Evolutionary conservation across 805 yeast species (phyloP), one percentile per base, ranked within the genome.

Genomic region (Wickerhamiella allomyrinae): DNA sequence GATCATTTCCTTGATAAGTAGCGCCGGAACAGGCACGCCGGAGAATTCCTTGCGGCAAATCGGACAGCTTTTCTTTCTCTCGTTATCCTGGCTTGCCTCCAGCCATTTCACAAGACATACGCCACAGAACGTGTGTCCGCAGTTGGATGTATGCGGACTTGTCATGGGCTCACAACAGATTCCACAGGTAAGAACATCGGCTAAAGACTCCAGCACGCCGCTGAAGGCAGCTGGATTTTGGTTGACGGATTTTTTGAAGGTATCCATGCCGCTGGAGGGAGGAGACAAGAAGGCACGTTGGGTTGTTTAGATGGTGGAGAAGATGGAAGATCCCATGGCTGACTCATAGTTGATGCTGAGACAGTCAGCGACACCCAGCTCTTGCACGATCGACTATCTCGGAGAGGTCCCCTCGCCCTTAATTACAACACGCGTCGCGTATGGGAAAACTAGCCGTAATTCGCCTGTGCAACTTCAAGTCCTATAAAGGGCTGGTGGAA

Each of bases 401-500:
- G 27, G 10, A 8, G 10, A 8, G 27, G 27, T 8, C 11, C 8
- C 10, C 27, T 24, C 27, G 27, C 27, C 8, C 11, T 24, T 24
- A 11, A 31, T 4, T 13, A 20, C 22, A 20, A 6, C 7, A 34
- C 37, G 37, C 37, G 37, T 34, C 37, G 35, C 35, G 35, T 9
- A 34, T 34, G 37, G 37, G 37, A 3, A 20, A 13, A 34, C 20
- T 34, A 9, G 21, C 17, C 13, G 5, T 8, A 34, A 34, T 40
- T 14, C 31, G 42, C n/a, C 42, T 40, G n/a, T 36, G 15, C 60
- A 85, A 91, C 60, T 91, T 91, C 75, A 91, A 91, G 64, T 87
- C 96, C 1, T 91, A 91, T 57, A 68, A 73, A 42, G 96, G 94
- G 0, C 69, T 72, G 0, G 70, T 84, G 14, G 68, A 69, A 5